Evolutionary conservation across 805 yeast species (phyloP), one percentile per base, ranked within the genome.

Genomic region (Sugiyamaella lignohabitans): DNA sequence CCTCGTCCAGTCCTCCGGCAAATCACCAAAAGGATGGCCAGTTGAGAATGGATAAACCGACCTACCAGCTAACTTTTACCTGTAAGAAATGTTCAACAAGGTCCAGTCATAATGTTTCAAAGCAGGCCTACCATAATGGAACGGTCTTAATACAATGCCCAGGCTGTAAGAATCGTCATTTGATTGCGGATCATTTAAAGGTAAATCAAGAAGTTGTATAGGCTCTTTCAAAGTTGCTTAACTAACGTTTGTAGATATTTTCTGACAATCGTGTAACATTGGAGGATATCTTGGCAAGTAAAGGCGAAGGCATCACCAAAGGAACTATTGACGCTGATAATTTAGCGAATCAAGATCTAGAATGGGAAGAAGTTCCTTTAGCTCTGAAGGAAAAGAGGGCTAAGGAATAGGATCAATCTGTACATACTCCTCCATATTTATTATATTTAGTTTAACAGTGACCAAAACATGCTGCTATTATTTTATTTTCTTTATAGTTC

Each of bases 61-160:
- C 82, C 63, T 70, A 86, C 52, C 83, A 87, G 83, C 75, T 91
- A 19, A 91, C 95, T 0, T 89, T 91, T 67, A 91, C 96, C 0
- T 91, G 98, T 67, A 91, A 88, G 62, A 78, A 79, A 54, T 91
- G 98, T 66, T 74, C 78, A 40, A 77, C 84, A 2, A 70, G 97
- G 47, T 87, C 96, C 0, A 79, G 88, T 3, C 98, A 91, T 60
- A 75, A 82, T n/a, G 83, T 91, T 59, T 84, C 96, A 4, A 89
- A 89, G 55, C 98, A 91, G 65, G 89, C 96, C 0, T 91, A 91
- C 62, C 78, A 82, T 11, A 69, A 72, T 6, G 98, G 98, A 1
- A 82, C 96, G 0, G 95, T 91, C 2, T 67, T 87, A 43, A 83
- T 91, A 20, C 87, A 87, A 59, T 91, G 98, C 62, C 98, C 98